These are phyloP conservation scores for Citrus cavaleriei DNA, from an alignment of 345 rosid genomes.

Conservation along the genomic window DNA sequence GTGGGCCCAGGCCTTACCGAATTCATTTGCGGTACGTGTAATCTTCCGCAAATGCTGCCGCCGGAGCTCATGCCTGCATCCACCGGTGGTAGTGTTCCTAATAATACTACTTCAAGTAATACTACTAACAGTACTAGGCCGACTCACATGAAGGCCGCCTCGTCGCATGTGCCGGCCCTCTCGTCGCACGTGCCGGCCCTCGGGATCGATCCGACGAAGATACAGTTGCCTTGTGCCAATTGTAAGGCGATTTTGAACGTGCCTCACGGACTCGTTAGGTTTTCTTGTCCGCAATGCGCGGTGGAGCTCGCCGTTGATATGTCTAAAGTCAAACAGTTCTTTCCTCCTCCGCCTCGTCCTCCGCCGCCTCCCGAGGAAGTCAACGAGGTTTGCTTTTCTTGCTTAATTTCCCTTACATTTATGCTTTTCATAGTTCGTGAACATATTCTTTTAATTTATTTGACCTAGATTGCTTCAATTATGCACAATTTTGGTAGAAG, in stretches of 20 bases:
- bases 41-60: conserved; percentile 92
- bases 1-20: conserved; percentile 68
- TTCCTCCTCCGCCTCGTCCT: conserved; percentile 37
- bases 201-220: conserved; percentile 97
- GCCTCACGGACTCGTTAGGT: conserved; percentile 81
- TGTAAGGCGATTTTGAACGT: conserved; percentile 95
- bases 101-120: background rate
- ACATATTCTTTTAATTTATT: background rate
- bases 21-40: conserved; percentile 83
- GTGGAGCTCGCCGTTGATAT: conserved; percentile 84
- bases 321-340: conserved; percentile 50
- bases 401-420: background rate
- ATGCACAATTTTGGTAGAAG: background rate
- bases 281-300: conserved; percentile 89
- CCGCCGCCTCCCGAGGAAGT: conserved; percentile 67
- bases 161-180: conserved; percentile 63
- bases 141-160: background rate
- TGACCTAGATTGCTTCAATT: background rate
- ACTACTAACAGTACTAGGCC: background rate
- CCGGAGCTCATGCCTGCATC: conserved; percentile 69
- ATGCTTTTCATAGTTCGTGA: background rate
- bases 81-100: background rate
- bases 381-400: conserved; percentile 61
- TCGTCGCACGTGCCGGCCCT: conserved; percentile 64
- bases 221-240: conserved; percentile 91